Evolutionary conservation across 768 basidiomycete genomes (phyloP), one percentile per base, ranked within the genome.

Genomic region (Leucocoprinus birnbaumii): DNA sequence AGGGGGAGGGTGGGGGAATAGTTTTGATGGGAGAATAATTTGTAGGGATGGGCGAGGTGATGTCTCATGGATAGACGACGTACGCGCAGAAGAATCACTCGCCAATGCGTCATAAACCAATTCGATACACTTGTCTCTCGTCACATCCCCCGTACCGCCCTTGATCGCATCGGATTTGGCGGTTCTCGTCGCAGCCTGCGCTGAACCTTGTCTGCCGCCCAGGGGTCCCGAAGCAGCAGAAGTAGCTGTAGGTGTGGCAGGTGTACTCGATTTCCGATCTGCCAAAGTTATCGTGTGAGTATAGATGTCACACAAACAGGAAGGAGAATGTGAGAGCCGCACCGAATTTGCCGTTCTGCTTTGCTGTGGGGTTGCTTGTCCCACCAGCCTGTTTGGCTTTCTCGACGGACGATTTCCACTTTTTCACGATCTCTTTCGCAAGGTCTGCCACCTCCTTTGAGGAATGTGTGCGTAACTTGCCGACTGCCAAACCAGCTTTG

Each of bases 31-130:
- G n/a, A n/a, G n/a, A n/a, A n/a, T n/a, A n/a, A n/a, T n/a, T n/a
- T n/a, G n/a, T n/a, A n/a, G n/a, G n/a, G n/a, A n/a, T n/a, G n/a
- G n/a, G n/a, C n/a, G n/a, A n/a, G n/a, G n/a, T n/a, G n/a, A n/a
- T n/a, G n/a, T n/a, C n/a, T n/a, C n/a, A n/a, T n/a, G n/a, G n/a
- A n/a, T n/a, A n/a, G n/a, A n/a, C n/a, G n/a, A 86, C 95, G 69
- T 65, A 97, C 95, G 91, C 53, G 92, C 91, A 45, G 80, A 83
- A 34, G 93, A 92, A 72, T 97, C 94, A 48, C 71, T 78, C 2
- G 91, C 89, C 24, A 99, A 77, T 10, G 92, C 91, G 66, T 98
- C 93, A 63, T 99, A 99, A 19, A 95, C 78, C 65, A 98, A 82
- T 65, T 91, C 87, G 7, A 86, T 77, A 65, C 95, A 97, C 67